Conservation (phyloP, 148 eudicot species). For the Rhododendron ferrugineum region DNA sequence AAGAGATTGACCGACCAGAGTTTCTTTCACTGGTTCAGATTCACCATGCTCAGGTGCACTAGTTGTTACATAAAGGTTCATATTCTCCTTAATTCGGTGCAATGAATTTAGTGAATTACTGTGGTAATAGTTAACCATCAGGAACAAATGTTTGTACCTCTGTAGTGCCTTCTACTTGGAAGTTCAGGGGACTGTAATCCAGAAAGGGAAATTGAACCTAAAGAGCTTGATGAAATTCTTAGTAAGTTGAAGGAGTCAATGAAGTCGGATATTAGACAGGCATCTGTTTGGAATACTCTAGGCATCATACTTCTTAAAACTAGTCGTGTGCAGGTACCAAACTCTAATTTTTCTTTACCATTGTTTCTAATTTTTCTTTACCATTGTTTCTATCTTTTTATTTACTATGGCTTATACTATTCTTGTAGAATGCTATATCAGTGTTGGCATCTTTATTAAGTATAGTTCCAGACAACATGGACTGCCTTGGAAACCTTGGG, state of each 20-base stretch:
- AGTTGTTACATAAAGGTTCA: not conserved
- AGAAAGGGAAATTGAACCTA: slow-evolving; percentile 63
- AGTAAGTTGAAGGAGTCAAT: slow-evolving; percentile 67
- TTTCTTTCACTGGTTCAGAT: slow-evolving; percentile 82
- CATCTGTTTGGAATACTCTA: slow-evolving; percentile 90
- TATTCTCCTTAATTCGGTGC: slow-evolving; percentile 1
- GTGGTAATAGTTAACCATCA: not conserved
- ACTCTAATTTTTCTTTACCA: not conserved
- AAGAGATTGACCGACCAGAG: slow-evolving; percentile 91
- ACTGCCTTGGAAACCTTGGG: slow-evolving; percentile 95
- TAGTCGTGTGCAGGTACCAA: slow-evolving; percentile 75
- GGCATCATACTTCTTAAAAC: slow-evolving; percentile 79
- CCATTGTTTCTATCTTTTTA: not conserved
- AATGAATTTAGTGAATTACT: not conserved
- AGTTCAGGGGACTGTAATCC: slow-evolving; percentile 58
- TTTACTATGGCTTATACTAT: slow-evolving; percentile 20
- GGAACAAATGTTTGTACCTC: not conserved
- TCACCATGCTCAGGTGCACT: slow-evolving; percentile 92
- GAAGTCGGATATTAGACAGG: slow-evolving; percentile 76
- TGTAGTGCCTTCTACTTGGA: slow-evolving; percentile 85
- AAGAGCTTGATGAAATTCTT: slow-evolving; percentile 76
- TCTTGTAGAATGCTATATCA: slow-evolving; percentile 75
- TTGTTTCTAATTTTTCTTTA: not conserved
- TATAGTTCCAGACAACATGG: slow-evolving; percentile 74
- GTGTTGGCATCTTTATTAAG: slow-evolving; percentile 67